Percentiles rank a stretch among this genome's conserved stretches.
Conservation (phyloP, 371 early-diverging fungal genomes). For the Mortierella sp. region DNA sequence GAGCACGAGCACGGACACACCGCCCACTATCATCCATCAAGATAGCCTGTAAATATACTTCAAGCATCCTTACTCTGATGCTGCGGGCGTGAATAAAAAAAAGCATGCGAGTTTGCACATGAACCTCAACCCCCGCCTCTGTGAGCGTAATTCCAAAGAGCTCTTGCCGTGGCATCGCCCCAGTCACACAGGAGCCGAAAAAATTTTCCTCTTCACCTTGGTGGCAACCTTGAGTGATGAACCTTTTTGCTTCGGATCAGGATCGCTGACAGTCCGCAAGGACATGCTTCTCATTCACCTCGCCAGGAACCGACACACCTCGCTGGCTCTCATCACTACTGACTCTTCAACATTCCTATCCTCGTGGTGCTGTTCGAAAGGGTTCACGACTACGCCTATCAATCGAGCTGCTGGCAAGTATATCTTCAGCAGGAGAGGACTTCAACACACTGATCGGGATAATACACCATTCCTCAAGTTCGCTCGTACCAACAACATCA, state of each 20-base stretch:
- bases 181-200: too few relatives aligned
- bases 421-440: constrained; percentile 10
- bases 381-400: constrained; percentile 15
- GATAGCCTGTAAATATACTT: not conserved
- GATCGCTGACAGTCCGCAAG: not conserved
- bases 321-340: constrained; percentile 10
- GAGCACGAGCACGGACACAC: constrained; percentile 19
- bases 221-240: too few relatives aligned
- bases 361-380: not conserved
- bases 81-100: too few relatives aligned
- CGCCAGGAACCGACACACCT: constrained; percentile 20
- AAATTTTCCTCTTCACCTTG: too few relatives aligned
- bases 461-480: constrained; percentile 40
- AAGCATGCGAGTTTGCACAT: too few relatives aligned
- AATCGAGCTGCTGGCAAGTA: constrained; percentile 22
- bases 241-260: not conserved
- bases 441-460: constrained; percentile 3
- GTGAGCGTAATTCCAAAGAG: too few relatives aligned
- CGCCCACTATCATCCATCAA: not conserved
- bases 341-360: not conserved
- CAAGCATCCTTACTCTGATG: too few relatives aligned
- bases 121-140: too few relatives aligned
- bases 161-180: too few relatives aligned
- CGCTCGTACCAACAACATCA: constrained; percentile 18
- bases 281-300: constrained; percentile 32